phyloP scores from a whole-genome alignment of 768 basidiomycete genomes.

The Macrolepiota dolichaula region DNA sequence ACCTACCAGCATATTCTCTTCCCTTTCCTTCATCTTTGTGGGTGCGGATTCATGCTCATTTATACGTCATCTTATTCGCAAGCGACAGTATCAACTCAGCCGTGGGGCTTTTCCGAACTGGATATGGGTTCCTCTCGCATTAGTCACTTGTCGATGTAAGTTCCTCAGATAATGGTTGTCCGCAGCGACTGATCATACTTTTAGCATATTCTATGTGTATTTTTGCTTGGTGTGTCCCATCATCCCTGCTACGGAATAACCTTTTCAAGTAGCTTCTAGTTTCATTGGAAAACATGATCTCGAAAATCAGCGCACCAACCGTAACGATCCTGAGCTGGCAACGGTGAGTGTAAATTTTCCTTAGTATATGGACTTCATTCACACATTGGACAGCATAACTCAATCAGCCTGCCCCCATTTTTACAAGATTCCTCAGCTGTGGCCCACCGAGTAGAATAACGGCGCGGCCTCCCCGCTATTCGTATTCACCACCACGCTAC shows the following conservation, averaged over 20 bases:
- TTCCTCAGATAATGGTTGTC: background rate
- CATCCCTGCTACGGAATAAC: background rate
- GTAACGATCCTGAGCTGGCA: background rate
- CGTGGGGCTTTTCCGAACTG: background rate
- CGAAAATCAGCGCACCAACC: background rate
- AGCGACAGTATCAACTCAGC: background rate
- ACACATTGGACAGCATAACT: background rate
- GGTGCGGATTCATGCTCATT: background rate
- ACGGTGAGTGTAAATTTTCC: background rate
- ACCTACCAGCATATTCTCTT: background rate
- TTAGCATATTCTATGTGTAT: slow-evolving; percentile 2
- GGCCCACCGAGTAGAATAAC: background rate
- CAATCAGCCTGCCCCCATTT: background rate
- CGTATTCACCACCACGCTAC: background rate
- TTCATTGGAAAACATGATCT: background rate
- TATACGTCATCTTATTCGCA: background rate
- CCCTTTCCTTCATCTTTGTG: background rate
- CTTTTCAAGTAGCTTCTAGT: background rate
- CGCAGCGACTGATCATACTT: background rate
- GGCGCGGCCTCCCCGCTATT: background rate
- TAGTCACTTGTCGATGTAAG: slow-evolving; percentile 11
- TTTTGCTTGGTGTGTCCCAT: background rate
- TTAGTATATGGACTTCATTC: background rate
- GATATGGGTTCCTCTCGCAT: slow-evolving; percentile 7
- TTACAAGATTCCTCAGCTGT: background rate